A percentile compares a stretch with the other conserved stretches of the same genome.
These are phyloP conservation scores for Amoebophrya sp. DNA, from an alignment of 169 alveolate species.

Conservation along the genomic window DNA sequence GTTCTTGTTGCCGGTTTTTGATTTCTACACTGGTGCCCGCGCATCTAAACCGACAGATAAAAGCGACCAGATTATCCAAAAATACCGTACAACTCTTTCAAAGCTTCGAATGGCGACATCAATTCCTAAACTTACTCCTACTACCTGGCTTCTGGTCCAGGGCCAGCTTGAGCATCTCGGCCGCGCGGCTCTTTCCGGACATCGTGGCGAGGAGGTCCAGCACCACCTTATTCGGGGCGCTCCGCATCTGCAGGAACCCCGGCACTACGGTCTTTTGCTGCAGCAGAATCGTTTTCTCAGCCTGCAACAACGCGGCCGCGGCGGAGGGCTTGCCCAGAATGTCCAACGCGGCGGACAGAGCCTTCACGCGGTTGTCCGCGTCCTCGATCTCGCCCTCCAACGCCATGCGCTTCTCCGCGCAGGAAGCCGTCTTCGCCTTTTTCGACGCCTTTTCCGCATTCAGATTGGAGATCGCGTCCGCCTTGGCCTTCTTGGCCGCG, in stretches of 20 bases:
- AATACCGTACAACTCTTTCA: no score
- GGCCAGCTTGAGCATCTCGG: not conserved
- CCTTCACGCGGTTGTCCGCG: constrained; percentile 20
- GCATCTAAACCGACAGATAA: no score
- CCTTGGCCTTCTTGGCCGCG: not conserved
- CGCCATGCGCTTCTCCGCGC: constrained; percentile 10
- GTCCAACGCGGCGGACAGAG: not conserved
- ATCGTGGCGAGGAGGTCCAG: not conserved
- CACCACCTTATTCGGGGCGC: not conserved
- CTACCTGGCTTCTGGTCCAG: not conserved
- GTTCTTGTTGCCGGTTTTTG: no score
- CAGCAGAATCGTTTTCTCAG: not conserved
- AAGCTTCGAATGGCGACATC: no score
- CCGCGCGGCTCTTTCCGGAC: not conserved
- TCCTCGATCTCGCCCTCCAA: constrained; percentile 2
- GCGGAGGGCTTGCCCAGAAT: not conserved
- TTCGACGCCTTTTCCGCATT: constrained; percentile 10
- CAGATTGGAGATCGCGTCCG: not conserved
- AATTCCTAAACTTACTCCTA: not conserved
- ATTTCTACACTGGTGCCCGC: no score
- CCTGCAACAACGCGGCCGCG: not conserved
- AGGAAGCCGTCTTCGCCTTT: not conserved
- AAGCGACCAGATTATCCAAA: no score
- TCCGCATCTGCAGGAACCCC: not conserved
- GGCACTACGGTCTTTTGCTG: not conserved